A percentile compares a stretch with the other conserved stretches of the same genome.
Conservation (phyloP, 2,329 filamentous ascomycete genomes). For the Coccinonectria pachysandricola region DNA sequence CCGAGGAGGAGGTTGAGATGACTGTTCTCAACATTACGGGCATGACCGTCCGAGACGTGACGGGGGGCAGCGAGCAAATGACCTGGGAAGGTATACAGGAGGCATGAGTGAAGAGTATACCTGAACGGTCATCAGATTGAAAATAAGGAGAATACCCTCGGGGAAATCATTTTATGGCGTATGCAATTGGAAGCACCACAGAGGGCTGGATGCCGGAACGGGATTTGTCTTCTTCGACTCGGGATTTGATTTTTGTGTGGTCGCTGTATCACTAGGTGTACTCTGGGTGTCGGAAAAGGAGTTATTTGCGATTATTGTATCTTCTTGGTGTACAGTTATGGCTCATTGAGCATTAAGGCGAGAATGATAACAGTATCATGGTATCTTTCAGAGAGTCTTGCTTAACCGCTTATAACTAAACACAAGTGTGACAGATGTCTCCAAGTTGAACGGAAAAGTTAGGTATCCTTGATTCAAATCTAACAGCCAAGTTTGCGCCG, state of each 20-base stretch:
- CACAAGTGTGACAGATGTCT: neutral
- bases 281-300: no score
- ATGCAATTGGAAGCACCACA: slow-evolving; percentile 9
- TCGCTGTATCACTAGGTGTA: no score
- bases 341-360: slow-evolving; percentile 11
- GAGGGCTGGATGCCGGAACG: no score
- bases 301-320: slow-evolving; percentile 9
- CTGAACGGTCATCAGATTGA: no score
- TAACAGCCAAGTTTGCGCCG: slow-evolving; percentile 10
- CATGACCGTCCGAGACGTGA: slow-evolving; percentile 33
- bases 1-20: slow-evolving; percentile 51
- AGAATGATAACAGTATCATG: slow-evolving; percentile 12
- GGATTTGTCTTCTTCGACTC: slow-evolving; percentile 8
- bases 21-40: slow-evolving; percentile 48
- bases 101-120: slow-evolving; percentile 10
- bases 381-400: no score
- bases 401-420: no score
- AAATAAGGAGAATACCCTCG: no score
- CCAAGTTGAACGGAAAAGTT: slow-evolving; percentile 11
- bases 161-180: no score
- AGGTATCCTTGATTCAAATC: slow-evolving; percentile 20
- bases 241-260: slow-evolving; percentile 4
- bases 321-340: slow-evolving; percentile 11
- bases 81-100: slow-evolving; percentile 32
- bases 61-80: slow-evolving; percentile 26